Conservation (phyloP, 176 grass and related monocot species). For the Rhipidocladum racemiflorum region DNA sequence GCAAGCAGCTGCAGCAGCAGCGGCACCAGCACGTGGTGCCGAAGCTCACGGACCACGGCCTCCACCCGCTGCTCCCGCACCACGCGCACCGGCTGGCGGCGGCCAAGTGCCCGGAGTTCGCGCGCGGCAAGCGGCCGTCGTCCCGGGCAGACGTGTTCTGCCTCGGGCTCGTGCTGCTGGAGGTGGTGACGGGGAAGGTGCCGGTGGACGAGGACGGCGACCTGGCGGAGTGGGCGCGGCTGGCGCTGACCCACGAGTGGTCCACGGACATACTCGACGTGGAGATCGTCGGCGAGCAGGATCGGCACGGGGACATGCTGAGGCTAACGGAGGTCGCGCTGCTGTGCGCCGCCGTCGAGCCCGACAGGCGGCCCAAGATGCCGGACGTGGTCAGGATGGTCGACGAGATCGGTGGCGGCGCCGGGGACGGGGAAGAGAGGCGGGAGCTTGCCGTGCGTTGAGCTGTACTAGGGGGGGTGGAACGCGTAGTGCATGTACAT, state of each 20-base stretch:
- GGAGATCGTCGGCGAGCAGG: slow-evolving; percentile 61
- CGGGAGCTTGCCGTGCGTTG: background rate
- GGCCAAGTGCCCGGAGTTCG: slow-evolving; percentile 63
- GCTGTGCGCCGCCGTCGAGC: slow-evolving; percentile 56
- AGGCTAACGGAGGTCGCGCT: slow-evolving; percentile 75
- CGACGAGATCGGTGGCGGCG: slow-evolving; percentile 43
- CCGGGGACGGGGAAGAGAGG: slow-evolving; percentile 18
- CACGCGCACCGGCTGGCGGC: slow-evolving; percentile 53
- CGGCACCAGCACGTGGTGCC: slow-evolving; percentile 13
- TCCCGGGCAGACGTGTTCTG: slow-evolving; percentile 81
- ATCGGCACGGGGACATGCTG: slow-evolving; percentile 76
- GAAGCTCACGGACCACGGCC: slow-evolving; percentile 77
- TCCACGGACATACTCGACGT: slow-evolving; percentile 89
- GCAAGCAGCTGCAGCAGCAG: background rate
- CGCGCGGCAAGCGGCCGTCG: slow-evolving; percentile 41
- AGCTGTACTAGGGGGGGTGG: background rate
- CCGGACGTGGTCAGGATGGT: slow-evolving; percentile 64
- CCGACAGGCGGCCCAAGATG: slow-evolving; percentile 64
- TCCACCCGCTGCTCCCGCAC: slow-evolving; percentile 61
- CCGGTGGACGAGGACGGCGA: slow-evolving; percentile 66
- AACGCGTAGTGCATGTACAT: background rate
- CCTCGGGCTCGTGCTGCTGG: slow-evolving; percentile 76
- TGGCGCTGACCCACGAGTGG: slow-evolving; percentile 84
- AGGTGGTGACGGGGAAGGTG: slow-evolving; percentile 79
- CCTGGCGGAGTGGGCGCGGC: slow-evolving; percentile 71